Conservation (phyloP, 2,329 filamentous ascomycete species). For the Teratosphaeriaceae sp. region DNA sequence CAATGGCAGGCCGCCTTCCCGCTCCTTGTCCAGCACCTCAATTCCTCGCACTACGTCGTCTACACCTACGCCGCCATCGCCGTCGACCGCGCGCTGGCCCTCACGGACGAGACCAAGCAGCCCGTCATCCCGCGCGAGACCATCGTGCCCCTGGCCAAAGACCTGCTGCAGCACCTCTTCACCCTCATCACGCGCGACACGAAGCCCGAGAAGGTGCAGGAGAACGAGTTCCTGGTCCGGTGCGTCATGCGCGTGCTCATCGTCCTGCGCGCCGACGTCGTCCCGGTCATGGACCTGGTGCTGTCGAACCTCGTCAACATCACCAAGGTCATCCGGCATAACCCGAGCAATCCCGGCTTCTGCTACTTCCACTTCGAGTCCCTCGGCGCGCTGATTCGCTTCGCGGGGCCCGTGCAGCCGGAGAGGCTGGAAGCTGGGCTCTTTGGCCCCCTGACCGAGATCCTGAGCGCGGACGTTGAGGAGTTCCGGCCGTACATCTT, state of each 20-base stretch:
- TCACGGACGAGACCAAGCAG: conserved; percentile 67
- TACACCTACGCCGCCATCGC: conserved; percentile 97
- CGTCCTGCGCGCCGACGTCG: conserved; percentile 77
- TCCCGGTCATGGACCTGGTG: conserved; percentile 68
- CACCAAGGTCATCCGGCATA: conserved; percentile 84
- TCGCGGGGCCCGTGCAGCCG: conserved; percentile 61
- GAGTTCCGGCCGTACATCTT: conserved; percentile 97
- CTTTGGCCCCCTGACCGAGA: conserved; percentile 74
- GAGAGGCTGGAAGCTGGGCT: conserved; percentile 71
- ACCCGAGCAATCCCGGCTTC: conserved; percentile 95
- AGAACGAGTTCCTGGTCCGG: conserved; percentile 98
- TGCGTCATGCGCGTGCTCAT: conserved; percentile 97
- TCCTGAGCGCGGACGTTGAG: conserved; percentile 75
- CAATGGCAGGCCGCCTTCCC: conserved; percentile 89
- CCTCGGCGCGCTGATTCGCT: conserved; percentile 79
- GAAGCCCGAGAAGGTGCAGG: conserved; percentile 86
- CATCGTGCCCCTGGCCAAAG: conserved; percentile 75
- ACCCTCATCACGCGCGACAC: conserved; percentile 79
- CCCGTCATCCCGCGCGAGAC: conserved; percentile 74
- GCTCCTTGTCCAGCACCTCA: conserved; percentile 84
- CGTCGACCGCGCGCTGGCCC: conserved; percentile 84
- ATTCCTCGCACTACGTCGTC: conserved; percentile 86
- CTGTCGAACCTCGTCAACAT: conserved; percentile 80
- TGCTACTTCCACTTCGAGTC: conserved; percentile 99
- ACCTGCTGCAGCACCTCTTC: conserved; percentile 85